Conservation (phyloP, 108 stramenopile genomes). For the Nitzschia putrida region DNA sequence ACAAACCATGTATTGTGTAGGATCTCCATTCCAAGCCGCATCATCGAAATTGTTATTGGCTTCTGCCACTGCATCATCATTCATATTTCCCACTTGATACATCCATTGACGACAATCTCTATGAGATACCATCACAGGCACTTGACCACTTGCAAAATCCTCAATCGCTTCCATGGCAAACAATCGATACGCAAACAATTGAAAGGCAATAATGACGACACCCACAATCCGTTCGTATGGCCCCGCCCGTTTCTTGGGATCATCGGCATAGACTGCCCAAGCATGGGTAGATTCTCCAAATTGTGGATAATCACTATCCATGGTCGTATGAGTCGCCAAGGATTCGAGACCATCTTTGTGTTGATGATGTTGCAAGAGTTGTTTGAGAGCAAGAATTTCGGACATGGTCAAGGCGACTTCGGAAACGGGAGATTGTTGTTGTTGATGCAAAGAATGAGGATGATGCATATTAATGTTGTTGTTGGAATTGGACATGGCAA, state of each 20-base stretch:
- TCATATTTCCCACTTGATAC: no score
- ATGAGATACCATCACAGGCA: constrained; percentile 34
- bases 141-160: constrained; percentile 40
- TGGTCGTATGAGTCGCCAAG: background rate
- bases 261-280: constrained; percentile 45
- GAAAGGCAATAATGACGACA: constrained; percentile 42
- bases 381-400: background rate
- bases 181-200: constrained; percentile 44
- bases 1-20: constrained; percentile 33
- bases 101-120: constrained; percentile 9
- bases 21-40: constrained; percentile 5
- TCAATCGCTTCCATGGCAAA: constrained; percentile 51
- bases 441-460: no score
- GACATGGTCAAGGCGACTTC: background rate
- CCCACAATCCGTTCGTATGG: constrained; percentile 43
- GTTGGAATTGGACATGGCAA: no score
- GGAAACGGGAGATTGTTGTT: background rate
- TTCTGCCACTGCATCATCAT: no score
- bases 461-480: no score
- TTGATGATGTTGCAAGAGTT: background rate
- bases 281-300: constrained; percentile 46
- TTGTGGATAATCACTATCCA: constrained; percentile 38
- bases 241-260: constrained; percentile 30
- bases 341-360: background rate
- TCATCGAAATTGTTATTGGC: no score